These are phyloP conservation scores for Byssothecium circinans DNA, from an alignment of 2,329 filamentous ascomycete species.

Conservation along the genomic window DNA sequence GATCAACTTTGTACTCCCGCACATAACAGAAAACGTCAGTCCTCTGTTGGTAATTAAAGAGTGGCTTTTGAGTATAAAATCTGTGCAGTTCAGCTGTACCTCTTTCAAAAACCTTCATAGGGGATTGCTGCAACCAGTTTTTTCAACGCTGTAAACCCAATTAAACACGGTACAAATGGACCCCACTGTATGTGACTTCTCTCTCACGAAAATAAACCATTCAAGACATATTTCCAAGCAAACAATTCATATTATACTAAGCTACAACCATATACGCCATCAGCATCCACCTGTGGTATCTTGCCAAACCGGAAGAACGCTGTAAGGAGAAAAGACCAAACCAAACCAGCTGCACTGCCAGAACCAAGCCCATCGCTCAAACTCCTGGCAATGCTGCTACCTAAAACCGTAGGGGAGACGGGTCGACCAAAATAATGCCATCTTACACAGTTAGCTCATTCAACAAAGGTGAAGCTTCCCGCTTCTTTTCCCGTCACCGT, in stretches of 20 bases:
- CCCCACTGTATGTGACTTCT: no score
- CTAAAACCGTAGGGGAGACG: conserved; percentile 19
- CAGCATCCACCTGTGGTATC: conserved; percentile 27
- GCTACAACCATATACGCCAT: conserved; percentile 4
- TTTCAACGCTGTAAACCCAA: no score
- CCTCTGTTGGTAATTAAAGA: no score
- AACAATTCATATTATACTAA: conserved; percentile 6
- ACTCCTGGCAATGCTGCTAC: conserved; percentile 42
- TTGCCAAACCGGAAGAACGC: conserved; percentile 12
- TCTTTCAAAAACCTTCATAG: no score
- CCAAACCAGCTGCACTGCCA: neutral
- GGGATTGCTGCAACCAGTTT: no score
- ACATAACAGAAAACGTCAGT: no score
- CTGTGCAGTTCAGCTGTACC: no score
- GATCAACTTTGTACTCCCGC: neutral
- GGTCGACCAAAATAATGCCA: conserved; percentile 12
- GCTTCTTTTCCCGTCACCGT: conserved; percentile 17
- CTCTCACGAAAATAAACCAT: no score
- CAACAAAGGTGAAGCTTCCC: neutral
- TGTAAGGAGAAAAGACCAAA: conserved; percentile 3
- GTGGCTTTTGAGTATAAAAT: no score
- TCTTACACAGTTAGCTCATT: conserved; percentile 1
- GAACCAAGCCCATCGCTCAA: conserved; percentile 9
- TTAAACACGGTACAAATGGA: no score
- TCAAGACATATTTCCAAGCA: no score